Evolutionary conservation across 1,139 yeast genomes (phyloP).

Genomic region (Nadsonia commutata): DNA sequence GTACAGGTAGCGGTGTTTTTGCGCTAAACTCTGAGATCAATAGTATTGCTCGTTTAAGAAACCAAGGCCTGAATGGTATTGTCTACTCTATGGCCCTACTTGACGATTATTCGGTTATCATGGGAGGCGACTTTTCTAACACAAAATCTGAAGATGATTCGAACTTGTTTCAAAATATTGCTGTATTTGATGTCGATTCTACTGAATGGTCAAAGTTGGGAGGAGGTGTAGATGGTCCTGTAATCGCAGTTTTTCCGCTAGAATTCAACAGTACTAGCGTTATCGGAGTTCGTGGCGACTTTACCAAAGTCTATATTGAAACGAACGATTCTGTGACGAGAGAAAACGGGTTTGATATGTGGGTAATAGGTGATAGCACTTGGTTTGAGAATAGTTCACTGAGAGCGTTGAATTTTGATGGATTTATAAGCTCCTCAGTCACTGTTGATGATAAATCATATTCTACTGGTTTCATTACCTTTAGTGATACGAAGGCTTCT

Average conservation of each 20-base stretch:
- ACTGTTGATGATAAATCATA: constrained; percentile 7
- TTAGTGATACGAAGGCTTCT: constrained; percentile 13
- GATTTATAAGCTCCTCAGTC: constrained; percentile 12
- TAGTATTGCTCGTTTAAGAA: neutral
- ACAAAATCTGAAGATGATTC: constrained; percentile 18
- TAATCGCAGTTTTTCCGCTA: constrained; percentile 14
- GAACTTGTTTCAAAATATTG: constrained; percentile 16
- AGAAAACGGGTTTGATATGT: constrained; percentile 17
- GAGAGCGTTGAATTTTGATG: constrained; percentile 11
- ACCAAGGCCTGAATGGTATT: constrained; percentile 28
- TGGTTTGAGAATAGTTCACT: constrained; percentile 17
- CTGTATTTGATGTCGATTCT: constrained; percentile 16
- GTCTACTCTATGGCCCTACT: constrained; percentile 19
- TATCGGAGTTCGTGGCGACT: constrained; percentile 24
- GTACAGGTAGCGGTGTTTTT: constrained; percentile 8
- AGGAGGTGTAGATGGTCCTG: constrained; percentile 18
- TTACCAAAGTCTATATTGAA: constrained; percentile 10
- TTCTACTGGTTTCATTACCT: constrained; percentile 15
- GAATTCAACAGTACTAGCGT: constrained; percentile 22
- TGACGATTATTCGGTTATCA: constrained; percentile 15
- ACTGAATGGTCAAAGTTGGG: constrained; percentile 15
- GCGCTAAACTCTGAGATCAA: constrained; percentile 23
- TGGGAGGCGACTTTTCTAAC: constrained; percentile 27
- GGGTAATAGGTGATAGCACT: constrained; percentile 14
- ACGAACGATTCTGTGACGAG: constrained; percentile 4